phyloP scores from a whole-genome alignment of 2,329 filamentous ascomycete species.

The Cladophialophora psammophila region DNA sequence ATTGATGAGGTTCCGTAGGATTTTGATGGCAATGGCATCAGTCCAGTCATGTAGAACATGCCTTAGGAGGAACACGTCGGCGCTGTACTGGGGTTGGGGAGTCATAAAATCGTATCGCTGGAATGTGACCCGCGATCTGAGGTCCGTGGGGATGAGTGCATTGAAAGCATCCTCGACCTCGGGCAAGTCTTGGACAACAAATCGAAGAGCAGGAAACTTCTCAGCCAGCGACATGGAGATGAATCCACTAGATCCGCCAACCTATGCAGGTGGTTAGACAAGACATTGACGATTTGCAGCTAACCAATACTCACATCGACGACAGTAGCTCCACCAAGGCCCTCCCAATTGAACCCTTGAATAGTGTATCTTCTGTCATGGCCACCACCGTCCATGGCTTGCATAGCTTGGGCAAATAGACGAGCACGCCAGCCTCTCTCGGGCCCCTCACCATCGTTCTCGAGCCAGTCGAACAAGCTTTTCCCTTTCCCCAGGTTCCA shows the following conservation, averaged over 20 bases:
- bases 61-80: slow-evolving; percentile 39
- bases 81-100: slow-evolving; percentile 41
- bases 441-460: slow-evolving; percentile 45
- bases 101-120: slow-evolving; percentile 46
- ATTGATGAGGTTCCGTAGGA: slow-evolving; percentile 27
- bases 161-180: slow-evolving; percentile 27
- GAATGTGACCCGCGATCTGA: slow-evolving; percentile 27
- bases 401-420: slow-evolving; percentile 63
- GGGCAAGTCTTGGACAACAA: slow-evolving; percentile 30
- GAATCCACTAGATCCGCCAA: slow-evolving; percentile 30
- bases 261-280: slow-evolving; percentile 14
- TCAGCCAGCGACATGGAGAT: slow-evolving; percentile 28
- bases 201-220: slow-evolving; percentile 23
- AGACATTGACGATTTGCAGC: neutral
- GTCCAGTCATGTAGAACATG: slow-evolving; percentile 41
- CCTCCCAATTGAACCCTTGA: slow-evolving; percentile 62
- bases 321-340: slow-evolving; percentile 57
- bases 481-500: slow-evolving; percentile 28
- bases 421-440: slow-evolving; percentile 39
- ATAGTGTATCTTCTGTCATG: slow-evolving; percentile 63
- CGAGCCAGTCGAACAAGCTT: slow-evolving; percentile 46
- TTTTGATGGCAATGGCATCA: slow-evolving; percentile 34
- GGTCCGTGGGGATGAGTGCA: slow-evolving; percentile 13
- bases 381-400: slow-evolving; percentile 58
- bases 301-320: slow-evolving; percentile 53